phyloP scores from a whole-genome alignment of 495 filamentous ascomycete genomes.

The Talaromyces proteolyticus region DNA sequence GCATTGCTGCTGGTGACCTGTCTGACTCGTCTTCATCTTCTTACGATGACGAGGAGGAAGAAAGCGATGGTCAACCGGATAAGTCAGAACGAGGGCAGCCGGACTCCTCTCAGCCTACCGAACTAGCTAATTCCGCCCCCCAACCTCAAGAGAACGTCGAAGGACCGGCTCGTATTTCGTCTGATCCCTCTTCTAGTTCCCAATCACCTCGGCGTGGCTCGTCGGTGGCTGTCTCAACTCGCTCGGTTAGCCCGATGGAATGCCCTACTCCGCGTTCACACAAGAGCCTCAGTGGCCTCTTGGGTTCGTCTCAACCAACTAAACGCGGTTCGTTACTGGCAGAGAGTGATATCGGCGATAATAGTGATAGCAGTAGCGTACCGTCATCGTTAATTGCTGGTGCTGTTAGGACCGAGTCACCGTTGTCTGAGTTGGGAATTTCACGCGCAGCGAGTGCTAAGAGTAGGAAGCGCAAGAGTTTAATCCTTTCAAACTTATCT shows the following conservation, averaged over 20 bases:
- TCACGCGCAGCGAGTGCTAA: constrained; percentile 60
- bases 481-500: constrained; percentile 67
- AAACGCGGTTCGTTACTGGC: constrained; percentile 67
- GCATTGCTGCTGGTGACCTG: constrained; percentile 77
- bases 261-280: constrained; percentile 88
- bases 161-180: constrained; percentile 11
- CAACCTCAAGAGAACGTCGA: not conserved
- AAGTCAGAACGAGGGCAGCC: not conserved
- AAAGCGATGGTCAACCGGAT: constrained; percentile 16
- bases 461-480: constrained; percentile 76
- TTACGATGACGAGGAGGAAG: constrained; percentile 38
- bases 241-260: constrained; percentile 87
- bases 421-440: constrained; percentile 77
- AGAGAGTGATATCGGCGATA: constrained; percentile 70
- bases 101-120: not conserved
- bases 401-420: constrained; percentile 74
- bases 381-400: constrained; percentile 72
- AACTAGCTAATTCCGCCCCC: not conserved
- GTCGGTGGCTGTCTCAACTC: constrained; percentile 59
- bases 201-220: constrained; percentile 26
- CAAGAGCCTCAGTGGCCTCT: constrained; percentile 56
- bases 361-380: constrained; percentile 72
- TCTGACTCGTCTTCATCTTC: constrained; percentile 66
- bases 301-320: constrained; percentile 55
- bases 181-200: constrained; percentile 25